A percentile compares a stretch with the other conserved stretches of the same genome.
Evolutionary conservation across 805 yeast genomes (phyloP).

Genomic region (Cyberlindnera xishuangbannaensis): DNA sequence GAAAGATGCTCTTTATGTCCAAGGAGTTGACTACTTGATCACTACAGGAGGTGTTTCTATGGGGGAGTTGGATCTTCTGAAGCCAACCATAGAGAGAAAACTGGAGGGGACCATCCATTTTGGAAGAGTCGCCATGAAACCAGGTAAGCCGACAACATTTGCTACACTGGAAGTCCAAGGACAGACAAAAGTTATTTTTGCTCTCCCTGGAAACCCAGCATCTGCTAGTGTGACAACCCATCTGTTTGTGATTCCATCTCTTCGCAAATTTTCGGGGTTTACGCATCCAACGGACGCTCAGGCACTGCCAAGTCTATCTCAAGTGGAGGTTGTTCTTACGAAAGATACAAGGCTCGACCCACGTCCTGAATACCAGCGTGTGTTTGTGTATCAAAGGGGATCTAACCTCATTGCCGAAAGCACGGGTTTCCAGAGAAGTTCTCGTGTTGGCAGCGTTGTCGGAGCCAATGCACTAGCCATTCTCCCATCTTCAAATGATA

Average conservation of each 20-base stretch:
- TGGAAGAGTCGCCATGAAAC: conserved; percentile 54
- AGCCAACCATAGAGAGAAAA: conserved; percentile 39
- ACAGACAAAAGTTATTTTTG: conserved; percentile 34
- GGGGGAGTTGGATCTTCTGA: conserved; percentile 50
- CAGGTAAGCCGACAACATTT: conserved; percentile 55
- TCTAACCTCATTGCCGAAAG: conserved; percentile 32
- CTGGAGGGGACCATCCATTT: conserved; percentile 42
- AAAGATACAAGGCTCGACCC: conserved; percentile 36
- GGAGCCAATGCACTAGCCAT: conserved; percentile 41
- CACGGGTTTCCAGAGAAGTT: conserved; percentile 49
- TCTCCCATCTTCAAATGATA: conserved; percentile 32
- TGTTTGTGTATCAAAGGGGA: conserved; percentile 25
- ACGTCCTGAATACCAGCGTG: conserved; percentile 49
- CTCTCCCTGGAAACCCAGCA: conserved; percentile 54
- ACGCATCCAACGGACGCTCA: conserved; percentile 6
- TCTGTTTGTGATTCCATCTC: conserved; percentile 42
- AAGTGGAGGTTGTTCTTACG: conserved; percentile 30
- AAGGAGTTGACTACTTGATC: conserved; percentile 36
- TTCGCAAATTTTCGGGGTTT: conserved; percentile 33
- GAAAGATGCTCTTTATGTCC: conserved; percentile 15
- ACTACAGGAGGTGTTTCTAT: conserved; percentile 57
- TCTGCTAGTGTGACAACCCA: conserved; percentile 44
- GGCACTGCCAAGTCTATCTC: conserved; percentile 26
- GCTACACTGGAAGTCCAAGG: conserved; percentile 33
- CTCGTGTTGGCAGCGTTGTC: conserved; percentile 41